Base-by-base conservation (phyloP, 1,139 yeast species). In the Magnusiomyces tetraspermus region DNA sequence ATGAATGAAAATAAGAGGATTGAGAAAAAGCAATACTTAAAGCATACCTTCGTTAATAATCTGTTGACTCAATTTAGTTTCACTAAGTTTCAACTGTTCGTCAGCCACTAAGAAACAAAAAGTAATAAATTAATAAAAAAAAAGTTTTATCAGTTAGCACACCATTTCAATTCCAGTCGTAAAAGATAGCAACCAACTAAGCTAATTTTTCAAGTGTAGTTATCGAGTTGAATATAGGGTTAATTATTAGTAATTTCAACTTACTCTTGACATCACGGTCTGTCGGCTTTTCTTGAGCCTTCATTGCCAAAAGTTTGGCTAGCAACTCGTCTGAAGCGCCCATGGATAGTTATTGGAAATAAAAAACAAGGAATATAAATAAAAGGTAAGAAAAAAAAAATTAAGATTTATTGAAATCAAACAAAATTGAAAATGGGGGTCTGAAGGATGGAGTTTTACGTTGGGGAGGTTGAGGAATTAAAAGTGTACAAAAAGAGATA, bases 21-120 rank as follows among this genome's bases (percentile, higher is more conserved):
- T 30, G n/a, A 33, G 3, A 21, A 28, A 13, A 31, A 31, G 13
- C 31, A 4, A 19, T 33, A 26, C 13, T 15, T 26, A 52, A 8
- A 13, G n/a, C 33, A n/a, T 54, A 63, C 67, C 67, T 60, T 76
- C 80, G 55, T 76, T 76, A 46, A 67, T 67, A 2, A 74, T 64
- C 58, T 75, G 75, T 58, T 76, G 69, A 43, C 64, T 63, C 46
- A 80, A 77, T 67, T 76, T 80, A 55, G 67, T 75, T 63, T 78
- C 82, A 57, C 76, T 75, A 68, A 50, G 41, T 28, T 42, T 41
- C 43, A 48, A 46, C n/a, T 48, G 51, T 37, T 38, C 49, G 8
- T 49, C 37, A 26, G 57, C 53, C 44, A 54, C 57, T 50, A 33
- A 19, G 15, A 36, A 36, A n/a, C n/a, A n/a, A n/a, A n/a, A n/a